These are phyloP conservation scores for Triangularia setosa DNA, from an alignment of 2,329 filamentous ascomycete genomes.

Conservation along the genomic window DNA sequence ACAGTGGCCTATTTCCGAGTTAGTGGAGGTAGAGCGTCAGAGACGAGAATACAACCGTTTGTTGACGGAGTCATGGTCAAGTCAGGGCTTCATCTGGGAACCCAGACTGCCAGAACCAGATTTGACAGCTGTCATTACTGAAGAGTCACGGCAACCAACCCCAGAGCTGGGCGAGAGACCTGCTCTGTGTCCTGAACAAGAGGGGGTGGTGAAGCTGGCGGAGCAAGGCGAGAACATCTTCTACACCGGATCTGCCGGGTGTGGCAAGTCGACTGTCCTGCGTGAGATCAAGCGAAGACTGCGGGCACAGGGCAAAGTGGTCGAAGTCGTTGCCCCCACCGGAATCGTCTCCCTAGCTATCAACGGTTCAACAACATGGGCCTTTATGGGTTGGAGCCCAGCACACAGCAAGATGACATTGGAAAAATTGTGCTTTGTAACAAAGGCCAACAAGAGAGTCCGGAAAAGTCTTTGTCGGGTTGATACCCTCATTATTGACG, in stretches of 20 bases:
- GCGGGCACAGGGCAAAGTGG: conserved; percentile 31
- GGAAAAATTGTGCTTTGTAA: conserved; percentile 27
- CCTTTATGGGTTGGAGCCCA: conserved; percentile 54
- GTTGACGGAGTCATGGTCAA: neutral
- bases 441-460: conserved; percentile 27
- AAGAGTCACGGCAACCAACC: neutral
- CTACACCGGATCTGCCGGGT: conserved; percentile 61
- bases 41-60: neutral
- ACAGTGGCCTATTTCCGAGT: neutral
- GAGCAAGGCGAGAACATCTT: conserved; percentile 54
- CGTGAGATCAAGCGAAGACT: conserved; percentile 44
- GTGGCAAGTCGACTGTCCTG: conserved; percentile 55
- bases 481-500: conserved; percentile 60
- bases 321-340: conserved; percentile 56
- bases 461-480: conserved; percentile 39
- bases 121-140: too few species aligned
- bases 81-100: too few species aligned
- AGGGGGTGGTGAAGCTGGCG: conserved; percentile 48
- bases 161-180: neutral
- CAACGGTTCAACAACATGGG: conserved; percentile 52
- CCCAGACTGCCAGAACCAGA: neutral
- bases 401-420: conserved; percentile 42
- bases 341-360: conserved; percentile 56
- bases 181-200: conserved; percentile 46
- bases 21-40: neutral